Base-by-base conservation (phyloP, 73 alveolate species). In the Urostyla sp. region DNA sequence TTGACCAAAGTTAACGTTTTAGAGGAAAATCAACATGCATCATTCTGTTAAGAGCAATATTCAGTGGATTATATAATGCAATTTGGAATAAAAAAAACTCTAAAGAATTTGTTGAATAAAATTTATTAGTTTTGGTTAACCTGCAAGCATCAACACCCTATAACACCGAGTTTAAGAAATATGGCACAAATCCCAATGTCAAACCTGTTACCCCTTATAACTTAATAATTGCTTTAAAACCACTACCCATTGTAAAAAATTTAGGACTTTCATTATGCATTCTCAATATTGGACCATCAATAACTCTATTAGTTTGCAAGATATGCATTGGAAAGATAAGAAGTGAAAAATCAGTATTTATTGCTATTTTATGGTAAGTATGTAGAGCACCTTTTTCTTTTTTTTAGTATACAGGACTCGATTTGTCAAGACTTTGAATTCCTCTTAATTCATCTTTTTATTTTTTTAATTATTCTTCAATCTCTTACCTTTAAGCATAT, bases 21-120 rank as follows among this genome's bases (percentile, higher is more conserved):
- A 13, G 45, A 43, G 79, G 79, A 40, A 43, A 63, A 35, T 63
- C 79, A 2, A 63, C 8, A 23, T 60, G 44, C 28, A 43, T 57
- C 79, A 63, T 63, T 63, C 79, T 34, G 28, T 43, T 60, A 10
- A 63, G 37, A 57, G 44, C 7, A 38, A 63, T 63, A 40, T 63
- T 63, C 10, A 63, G 16, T 10, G 79, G 79, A 43, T 63, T 63
- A 46, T 50, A 63, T 1, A 63, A 16, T 1, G 23, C 38, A 2
- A 63, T 1, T 3, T 45, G 21, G 8, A 40, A 23, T 1, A 63
- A 13, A 13, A 63, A 63, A 18, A 21, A 63, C 31, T n/a, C n/a
- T n/a, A n/a, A n/a, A n/a, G n/a, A n/a, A n/a, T n/a, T n/a, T n/a
- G n/a, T n/a, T n/a, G n/a, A n/a, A n/a, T n/a, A n/a, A n/a, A n/a